Percentiles rank a stretch among this genome's conserved stretches.
Conservation (phyloP, 371 early-diverging fungal genomes). For the Mucor piriformis region DNA sequence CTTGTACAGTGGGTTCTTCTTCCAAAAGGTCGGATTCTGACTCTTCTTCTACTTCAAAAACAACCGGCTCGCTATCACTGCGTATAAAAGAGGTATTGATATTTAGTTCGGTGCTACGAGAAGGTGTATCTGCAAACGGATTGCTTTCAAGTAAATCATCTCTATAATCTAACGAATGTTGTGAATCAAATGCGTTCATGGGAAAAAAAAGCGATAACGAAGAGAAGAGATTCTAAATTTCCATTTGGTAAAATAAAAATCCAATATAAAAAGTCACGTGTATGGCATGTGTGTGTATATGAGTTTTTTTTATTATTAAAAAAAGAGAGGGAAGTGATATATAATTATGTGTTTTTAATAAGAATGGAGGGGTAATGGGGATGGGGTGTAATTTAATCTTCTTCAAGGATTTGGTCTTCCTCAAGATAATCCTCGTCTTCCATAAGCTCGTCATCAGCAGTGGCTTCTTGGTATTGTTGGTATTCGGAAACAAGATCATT, state of each 20-base stretch:
- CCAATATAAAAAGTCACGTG: not conserved
- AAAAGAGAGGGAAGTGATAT: not conserved
- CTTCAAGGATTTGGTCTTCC: constrained; percentile 47
- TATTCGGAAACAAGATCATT: constrained; percentile 97
- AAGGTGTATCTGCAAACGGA: constrained; percentile 43
- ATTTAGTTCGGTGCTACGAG: not conserved
- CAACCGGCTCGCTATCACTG: not conserved
- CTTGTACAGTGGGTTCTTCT: too few relatives aligned
- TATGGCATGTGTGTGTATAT: not conserved
- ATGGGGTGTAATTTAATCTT: constrained; percentile 21
- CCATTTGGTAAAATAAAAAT: not conserved
- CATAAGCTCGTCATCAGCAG: constrained; percentile 75
- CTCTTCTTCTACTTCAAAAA: not conserved
- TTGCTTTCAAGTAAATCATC: constrained; percentile 36
- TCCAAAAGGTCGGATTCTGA: not conserved
- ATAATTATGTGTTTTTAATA: not conserved
- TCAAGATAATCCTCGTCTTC: constrained; percentile 64
- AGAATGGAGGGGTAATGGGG: not conserved
- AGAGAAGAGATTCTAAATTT: not conserved
- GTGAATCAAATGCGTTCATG: constrained; percentile 26
- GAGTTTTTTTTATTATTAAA: not conserved
- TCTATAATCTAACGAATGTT: constrained; percentile 11
- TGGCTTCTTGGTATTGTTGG: constrained; percentile 97
- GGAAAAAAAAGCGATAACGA: too few relatives aligned
- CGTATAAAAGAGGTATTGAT: not conserved